Evolutionary conservation across 768 basidiomycete species (phyloP).

Genomic region (Leucosporidium creatinivorum): DNA sequence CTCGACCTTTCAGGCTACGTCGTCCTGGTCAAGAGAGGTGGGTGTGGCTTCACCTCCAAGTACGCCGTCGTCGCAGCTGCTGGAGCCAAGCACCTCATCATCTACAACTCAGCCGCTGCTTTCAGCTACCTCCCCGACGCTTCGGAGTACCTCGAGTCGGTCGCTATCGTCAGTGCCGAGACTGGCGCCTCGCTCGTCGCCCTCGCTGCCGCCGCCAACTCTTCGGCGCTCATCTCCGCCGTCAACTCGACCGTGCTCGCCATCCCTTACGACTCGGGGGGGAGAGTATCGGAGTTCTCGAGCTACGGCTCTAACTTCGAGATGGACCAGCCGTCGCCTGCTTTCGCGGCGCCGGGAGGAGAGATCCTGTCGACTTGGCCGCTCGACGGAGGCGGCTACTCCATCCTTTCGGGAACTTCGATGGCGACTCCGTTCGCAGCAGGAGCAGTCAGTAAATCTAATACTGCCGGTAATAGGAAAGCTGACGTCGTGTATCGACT

Average conservation of each 20-base stretch:
- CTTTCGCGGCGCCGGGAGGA: constrained; percentile 15
- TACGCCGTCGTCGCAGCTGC: background rate
- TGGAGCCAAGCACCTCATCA: background rate
- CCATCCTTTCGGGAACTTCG: background rate
- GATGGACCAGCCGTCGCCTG: background rate
- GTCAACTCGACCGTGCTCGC: background rate
- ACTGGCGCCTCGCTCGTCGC: background rate
- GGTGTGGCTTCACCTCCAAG: background rate
- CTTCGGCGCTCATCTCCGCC: background rate
- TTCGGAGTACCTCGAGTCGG: background rate
- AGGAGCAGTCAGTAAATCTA: no score
- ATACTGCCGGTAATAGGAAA: no score
- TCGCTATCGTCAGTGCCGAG: background rate
- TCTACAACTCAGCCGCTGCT: background rate
- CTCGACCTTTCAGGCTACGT: background rate
- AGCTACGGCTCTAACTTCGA: background rate
- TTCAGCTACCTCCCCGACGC: background rate
- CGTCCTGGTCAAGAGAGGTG: background rate
- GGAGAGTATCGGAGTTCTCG: background rate
- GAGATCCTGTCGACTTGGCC: constrained; percentile 50
- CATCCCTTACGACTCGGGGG: background rate
- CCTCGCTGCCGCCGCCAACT: background rate
- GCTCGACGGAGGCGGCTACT: constrained; percentile 45
- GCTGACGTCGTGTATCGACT: background rate
- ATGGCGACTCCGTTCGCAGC: background rate